A percentile compares a stretch with the other conserved stretches of the same genome.
These are phyloP conservation scores for Volutella citrinella DNA, from an alignment of 2,329 filamentous ascomycete species.

Conservation along the genomic window DNA sequence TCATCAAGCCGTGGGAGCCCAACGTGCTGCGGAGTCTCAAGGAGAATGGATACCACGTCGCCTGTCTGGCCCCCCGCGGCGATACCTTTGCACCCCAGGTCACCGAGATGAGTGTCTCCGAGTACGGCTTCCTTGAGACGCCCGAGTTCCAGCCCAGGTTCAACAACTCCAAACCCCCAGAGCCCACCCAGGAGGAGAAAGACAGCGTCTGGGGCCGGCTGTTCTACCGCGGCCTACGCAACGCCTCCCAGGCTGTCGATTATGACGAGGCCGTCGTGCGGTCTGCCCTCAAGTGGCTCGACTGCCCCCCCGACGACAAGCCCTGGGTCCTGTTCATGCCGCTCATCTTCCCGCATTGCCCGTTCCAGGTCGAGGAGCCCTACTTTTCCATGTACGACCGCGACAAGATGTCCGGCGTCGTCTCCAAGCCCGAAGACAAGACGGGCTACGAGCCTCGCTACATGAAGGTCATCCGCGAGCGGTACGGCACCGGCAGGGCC, in stretches of 20 bases:
- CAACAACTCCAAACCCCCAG: constrained; percentile 12
- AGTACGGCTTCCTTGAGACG: constrained; percentile 42
- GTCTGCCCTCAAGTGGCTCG: constrained; percentile 41
- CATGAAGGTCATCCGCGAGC: constrained; percentile 36
- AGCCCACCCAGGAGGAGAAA: constrained; percentile 22
- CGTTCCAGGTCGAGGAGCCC: constrained; percentile 46
- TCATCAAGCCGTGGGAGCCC: constrained; percentile 47
- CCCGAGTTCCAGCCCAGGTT: constrained; percentile 33
- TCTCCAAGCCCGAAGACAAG: constrained; percentile 17
- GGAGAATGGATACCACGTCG: constrained; percentile 44
- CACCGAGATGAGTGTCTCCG: constrained; percentile 42
- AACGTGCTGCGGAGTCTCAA: constrained; percentile 43
- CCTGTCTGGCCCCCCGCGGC: constrained; percentile 40
- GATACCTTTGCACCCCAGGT: constrained; percentile 41
- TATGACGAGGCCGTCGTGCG: constrained; percentile 43
- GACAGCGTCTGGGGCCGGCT: constrained; percentile 36
- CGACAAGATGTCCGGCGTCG: constrained; percentile 16
- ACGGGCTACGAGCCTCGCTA: constrained; percentile 43
- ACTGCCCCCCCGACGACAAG: constrained; percentile 37
- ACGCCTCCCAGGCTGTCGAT: constrained; percentile 35
- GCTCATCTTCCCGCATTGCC: constrained; percentile 43
- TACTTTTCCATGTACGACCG: constrained; percentile 46
- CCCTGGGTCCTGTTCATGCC: constrained; percentile 44
- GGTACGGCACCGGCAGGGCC: constrained; percentile 37
- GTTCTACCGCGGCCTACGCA: constrained; percentile 40